Conservation (phyloP, 2,329 filamentous ascomycete genomes). For the Botrytis sinoallii region DNA sequence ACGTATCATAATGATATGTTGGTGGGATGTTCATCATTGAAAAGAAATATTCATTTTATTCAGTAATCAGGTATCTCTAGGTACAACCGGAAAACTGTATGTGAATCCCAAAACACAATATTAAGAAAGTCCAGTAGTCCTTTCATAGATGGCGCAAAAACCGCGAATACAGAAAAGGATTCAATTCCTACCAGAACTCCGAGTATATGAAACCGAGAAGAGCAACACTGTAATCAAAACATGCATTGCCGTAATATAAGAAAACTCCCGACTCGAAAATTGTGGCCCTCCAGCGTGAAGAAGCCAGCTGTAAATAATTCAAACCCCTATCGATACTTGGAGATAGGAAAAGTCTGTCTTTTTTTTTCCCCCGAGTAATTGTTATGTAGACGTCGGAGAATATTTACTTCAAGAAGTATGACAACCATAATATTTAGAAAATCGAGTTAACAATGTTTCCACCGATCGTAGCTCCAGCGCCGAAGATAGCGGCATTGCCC, state of each 20-base stretch:
- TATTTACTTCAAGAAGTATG: neutral
- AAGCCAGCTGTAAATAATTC: neutral
- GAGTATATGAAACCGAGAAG: neutral
- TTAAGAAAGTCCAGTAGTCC: neutral
- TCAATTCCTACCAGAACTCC: conserved; percentile 12
- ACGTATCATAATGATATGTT: neutral
- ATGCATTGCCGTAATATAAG: neutral
- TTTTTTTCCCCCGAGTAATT: neutral
- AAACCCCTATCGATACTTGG: neutral
- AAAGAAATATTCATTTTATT: neutral
- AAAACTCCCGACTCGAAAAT: neutral
- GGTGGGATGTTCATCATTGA: neutral
- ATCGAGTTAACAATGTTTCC: conserved; percentile 88
- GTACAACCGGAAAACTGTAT: neutral
- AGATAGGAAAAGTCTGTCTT: neutral
- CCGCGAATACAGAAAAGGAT: conserved; percentile 1
- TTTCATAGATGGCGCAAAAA: neutral
- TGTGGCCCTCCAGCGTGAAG: neutral
- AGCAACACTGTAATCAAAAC: neutral
- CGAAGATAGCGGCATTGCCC: conserved; percentile 81
- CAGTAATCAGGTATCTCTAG: conserved; percentile 1
- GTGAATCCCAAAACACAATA: conserved; percentile 5
- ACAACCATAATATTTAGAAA: conserved; percentile 53
- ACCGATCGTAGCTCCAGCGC: conserved; percentile 87
- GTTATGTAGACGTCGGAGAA: neutral